A percentile compares a stretch with the other conserved stretches of the same genome.
Evolutionary conservation across 768 basidiomycete species (phyloP).

Genomic region (Termitomyces sp.): DNA sequence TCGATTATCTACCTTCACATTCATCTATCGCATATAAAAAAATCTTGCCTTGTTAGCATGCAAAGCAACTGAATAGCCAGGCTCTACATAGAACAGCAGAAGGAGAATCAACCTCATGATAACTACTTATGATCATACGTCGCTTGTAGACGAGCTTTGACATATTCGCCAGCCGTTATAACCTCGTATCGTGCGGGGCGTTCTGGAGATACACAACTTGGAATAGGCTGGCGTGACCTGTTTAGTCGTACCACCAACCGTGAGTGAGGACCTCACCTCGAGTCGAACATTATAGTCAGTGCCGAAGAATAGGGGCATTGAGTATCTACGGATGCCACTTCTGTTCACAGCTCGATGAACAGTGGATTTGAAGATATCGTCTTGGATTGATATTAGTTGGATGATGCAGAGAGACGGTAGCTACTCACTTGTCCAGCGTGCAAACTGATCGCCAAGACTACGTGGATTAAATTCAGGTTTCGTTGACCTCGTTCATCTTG

Average conservation of each 20-base stretch:
- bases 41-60: not conserved
- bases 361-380: slow-evolving; percentile 88
- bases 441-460: slow-evolving; percentile 82
- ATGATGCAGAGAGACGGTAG: not conserved
- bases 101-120: not conserved
- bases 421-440: slow-evolving; percentile 76
- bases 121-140: slow-evolving; percentile 38
- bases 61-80: not conserved
- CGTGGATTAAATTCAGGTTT: not conserved
- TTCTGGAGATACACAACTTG: slow-evolving; percentile 40
- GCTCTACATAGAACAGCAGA: not conserved
- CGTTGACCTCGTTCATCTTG: not conserved
- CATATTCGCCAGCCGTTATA: slow-evolving; percentile 79
- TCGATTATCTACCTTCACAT: not conserved
- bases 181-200: slow-evolving; percentile 57
- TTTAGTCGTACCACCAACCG: not conserved
- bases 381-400: slow-evolving; percentile 28
- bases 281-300: slow-evolving; percentile 80
- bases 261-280: slow-evolving; percentile 42
- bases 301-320: slow-evolving; percentile 88
- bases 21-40: not conserved
- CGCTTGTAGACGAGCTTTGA: slow-evolving; percentile 63
- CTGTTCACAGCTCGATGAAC: slow-evolving; percentile 82
- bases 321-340: slow-evolving; percentile 66
- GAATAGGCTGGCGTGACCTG: slow-evolving; percentile 36